A percentile compares a stretch with the other conserved stretches of the same genome.
Evolutionary conservation across 2,329 filamentous ascomycete genomes (phyloP).

Genomic region (Lasiodiplodia theobromae): DNA sequence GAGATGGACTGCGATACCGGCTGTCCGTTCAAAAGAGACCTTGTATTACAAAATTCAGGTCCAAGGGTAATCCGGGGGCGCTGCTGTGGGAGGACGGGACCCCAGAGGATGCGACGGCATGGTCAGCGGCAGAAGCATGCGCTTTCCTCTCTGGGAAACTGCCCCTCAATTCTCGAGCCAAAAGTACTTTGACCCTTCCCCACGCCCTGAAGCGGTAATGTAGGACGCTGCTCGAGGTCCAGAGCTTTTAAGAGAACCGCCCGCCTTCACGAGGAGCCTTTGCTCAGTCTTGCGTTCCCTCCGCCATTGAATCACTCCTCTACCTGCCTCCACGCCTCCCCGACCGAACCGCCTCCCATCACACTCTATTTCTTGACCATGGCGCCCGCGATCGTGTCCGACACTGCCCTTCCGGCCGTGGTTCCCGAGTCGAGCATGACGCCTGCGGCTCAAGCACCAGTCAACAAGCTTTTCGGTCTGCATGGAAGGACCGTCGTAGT

Average conservation of each 20-base stretch:
- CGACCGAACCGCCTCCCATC: not conserved
- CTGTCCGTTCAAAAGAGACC: not conserved
- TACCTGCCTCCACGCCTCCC: not conserved
- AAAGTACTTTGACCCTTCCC: conserved; percentile 13
- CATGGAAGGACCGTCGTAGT: conserved; percentile 32
- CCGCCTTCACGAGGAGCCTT: not conserved
- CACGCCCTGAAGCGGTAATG: conserved; percentile 23
- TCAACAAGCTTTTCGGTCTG: conserved; percentile 24
- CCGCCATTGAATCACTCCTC: conserved; percentile 11
- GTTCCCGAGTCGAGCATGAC: conserved; percentile 22
- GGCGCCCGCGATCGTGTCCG: conserved; percentile 22
- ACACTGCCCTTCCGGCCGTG: conserved; percentile 13
- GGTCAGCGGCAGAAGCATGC: not conserved
- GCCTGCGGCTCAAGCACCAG: conserved; percentile 14
- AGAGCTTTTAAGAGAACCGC: conserved; percentile 3
- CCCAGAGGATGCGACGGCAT: not conserved
- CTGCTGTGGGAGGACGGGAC: not conserved
- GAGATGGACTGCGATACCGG: not conserved
- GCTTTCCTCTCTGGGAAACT: conserved; percentile 16
- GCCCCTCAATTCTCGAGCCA: conserved; percentile 9
- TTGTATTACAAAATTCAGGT: too few relatives aligned
- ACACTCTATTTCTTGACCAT: conserved; percentile 3
- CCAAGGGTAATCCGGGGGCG: not conserved
- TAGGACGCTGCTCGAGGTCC: conserved; percentile 13
- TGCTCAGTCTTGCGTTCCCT: not conserved